Conservation (phyloP, 768 basidiomycete genomes). For the Lentinula raphanica region DNA sequence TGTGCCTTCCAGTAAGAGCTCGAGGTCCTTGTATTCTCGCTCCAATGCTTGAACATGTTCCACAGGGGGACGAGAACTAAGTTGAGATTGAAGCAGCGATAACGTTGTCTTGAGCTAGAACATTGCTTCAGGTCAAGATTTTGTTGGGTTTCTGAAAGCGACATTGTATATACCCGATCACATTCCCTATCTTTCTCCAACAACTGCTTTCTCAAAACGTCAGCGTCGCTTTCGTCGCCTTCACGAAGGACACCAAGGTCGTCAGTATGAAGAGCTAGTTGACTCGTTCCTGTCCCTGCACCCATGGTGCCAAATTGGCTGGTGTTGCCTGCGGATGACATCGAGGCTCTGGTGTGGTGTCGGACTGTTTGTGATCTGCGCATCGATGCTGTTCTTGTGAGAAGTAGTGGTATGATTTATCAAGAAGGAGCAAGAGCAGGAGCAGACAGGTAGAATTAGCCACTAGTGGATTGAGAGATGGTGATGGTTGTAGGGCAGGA, state of each 20-base stretch:
- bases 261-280: conserved; percentile 38
- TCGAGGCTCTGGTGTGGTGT: conserved; percentile 46
- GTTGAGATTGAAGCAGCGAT: conserved; percentile 49
- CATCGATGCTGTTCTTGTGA: too few species aligned
- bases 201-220: conserved; percentile 56
- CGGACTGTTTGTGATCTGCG: conserved; percentile 63
- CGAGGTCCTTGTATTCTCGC: conserved; percentile 71
- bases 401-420: too few species aligned
- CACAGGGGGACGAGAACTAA: conserved; percentile 61
- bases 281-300: background rate
- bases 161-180: conserved; percentile 55
- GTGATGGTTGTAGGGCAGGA: too few species aligned
- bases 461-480: too few species aligned
- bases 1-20: conserved; percentile 72
- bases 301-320: background rate
- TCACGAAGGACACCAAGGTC: conserved; percentile 62
- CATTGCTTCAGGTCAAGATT: background rate
- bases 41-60: conserved; percentile 62
- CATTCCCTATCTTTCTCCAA: conserved; percentile 66
- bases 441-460: too few species aligned
- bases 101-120: conserved; percentile 61
- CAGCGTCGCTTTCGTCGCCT: conserved; percentile 53
- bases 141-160: background rate
- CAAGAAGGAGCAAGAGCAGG: too few species aligned
- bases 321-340: background rate